Base-by-base conservation (phyloP, 805 yeast species). In the Priceomyces medius region DNA sequence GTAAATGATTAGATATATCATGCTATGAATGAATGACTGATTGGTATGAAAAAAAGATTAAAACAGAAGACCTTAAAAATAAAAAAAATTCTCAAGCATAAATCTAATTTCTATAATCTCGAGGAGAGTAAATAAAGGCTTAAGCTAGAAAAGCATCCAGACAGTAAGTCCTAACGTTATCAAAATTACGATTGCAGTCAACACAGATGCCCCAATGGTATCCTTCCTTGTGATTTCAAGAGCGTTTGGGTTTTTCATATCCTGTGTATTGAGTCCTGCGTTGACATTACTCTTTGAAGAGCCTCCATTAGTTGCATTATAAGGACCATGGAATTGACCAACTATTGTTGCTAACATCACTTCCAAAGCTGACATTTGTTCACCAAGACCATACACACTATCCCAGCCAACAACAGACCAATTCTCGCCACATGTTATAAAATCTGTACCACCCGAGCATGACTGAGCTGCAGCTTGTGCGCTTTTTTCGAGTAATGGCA, bases 121-220 rank as follows among this genome's bases (percentile, higher is more conserved):
- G n/a, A n/a, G n/a, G n/a, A n/a, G n/a, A n/a, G n/a, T n/a, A n/a
- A n/a, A n/a, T n/a, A n/a, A n/a, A n/a, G n/a, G 10, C 26, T 23
- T 23, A 10, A 8, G 2, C 31, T 60, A 79, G 39, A 79, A 58
- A 38, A 81, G 56, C 90, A 91, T 83, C 97, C 97, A 89, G 23
- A 81, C 69, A 20, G 85, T 75, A 17, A 89, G 80, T 26, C 82
- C 88, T 16, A 81, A 58, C 19, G 88, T 52, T 2, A 73, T 57
- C 2, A 78, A 77, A 13, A 63, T 59, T 1, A 85, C 81, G 2
- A 87, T 66, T 1, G 91, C 95, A 0, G 99, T 91, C 35, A 88
- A 61, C 16, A 89, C 70, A 28, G 93, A 96, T 2, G 97, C 97
- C 41, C 98, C 98, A 1, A 88, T 96, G 53, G 76, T 79, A 54